A percentile compares a stretch with the other conserved stretches of the same genome.
These are phyloP conservation scores for Syncephalastrum racemosum DNA, from an alignment of 371 early-diverging fungal species.

Conservation along the genomic window DNA sequence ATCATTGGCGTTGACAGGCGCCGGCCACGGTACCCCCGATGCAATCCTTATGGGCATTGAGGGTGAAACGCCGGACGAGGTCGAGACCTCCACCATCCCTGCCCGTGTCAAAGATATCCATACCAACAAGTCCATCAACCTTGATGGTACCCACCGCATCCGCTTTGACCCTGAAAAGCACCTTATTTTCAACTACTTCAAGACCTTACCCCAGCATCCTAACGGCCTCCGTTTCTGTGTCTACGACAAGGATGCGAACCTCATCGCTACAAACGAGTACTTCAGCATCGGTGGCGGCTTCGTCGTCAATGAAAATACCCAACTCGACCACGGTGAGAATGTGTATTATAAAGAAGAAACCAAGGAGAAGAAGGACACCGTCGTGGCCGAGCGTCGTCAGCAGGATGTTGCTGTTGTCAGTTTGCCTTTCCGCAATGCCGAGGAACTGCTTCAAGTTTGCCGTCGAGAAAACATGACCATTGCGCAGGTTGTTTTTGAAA, in stretches of 20 bases:
- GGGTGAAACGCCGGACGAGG: conserved; percentile 90
- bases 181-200: conserved; percentile 82
- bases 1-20: conserved; percentile 91
- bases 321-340: conserved; percentile 84
- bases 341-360: conserved; percentile 73
- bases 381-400: conserved; percentile 47
- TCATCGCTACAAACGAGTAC: conserved; percentile 92
- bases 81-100: conserved; percentile 81
- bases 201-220: conserved; percentile 91
- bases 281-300: conserved; percentile 96
- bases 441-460: conserved; percentile 80
- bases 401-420: conserved; percentile 82
- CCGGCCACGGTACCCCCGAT: conserved; percentile 93
- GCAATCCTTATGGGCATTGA: conserved; percentile 90
- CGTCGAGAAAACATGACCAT: conserved; percentile 83
- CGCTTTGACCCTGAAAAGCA: conserved; percentile 81
- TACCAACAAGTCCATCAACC: conserved; percentile 62
- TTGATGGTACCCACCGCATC: conserved; percentile 79
- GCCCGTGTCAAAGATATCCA: conserved; percentile 75
- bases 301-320: conserved; percentile 89
- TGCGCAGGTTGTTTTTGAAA: conserved; percentile 94
- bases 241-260: conserved; percentile 73
- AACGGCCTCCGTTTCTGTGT: conserved; percentile 95
- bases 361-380: conserved; percentile 14
- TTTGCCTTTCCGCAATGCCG: conserved; percentile 83